Evolutionary conservation across 108 stramenopile species (phyloP).

Genomic region (Nitzschia palea): DNA sequence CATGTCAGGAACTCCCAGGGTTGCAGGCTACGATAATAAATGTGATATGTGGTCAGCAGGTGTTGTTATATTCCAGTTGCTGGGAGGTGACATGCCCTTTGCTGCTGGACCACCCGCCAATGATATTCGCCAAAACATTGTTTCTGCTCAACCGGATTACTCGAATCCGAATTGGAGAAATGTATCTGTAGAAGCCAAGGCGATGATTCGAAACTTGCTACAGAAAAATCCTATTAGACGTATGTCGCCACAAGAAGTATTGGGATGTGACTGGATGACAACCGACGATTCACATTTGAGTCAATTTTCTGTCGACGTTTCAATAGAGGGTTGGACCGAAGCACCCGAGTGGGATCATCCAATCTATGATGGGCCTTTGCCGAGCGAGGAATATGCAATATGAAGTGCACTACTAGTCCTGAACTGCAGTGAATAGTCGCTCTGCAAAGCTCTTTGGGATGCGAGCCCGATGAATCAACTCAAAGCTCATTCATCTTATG

Average conservation of each 20-base stretch:
- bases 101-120: conserved; percentile 17
- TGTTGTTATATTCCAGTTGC: conserved; percentile 68
- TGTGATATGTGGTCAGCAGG: conserved; percentile 81
- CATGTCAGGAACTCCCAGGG: conserved; percentile 24
- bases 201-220: conserved; percentile 48
- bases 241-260: conserved; percentile 22
- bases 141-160: conserved; percentile 28
- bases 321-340: too few species aligned
- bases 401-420: too few species aligned
- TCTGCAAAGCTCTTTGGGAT: too few species aligned
- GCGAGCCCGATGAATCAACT: too few species aligned
- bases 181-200: conserved; percentile 50
- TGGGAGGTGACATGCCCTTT: conserved; percentile 63
- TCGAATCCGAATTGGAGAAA: conserved; percentile 36
- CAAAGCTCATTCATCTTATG: too few species aligned
- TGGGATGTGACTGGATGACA: conserved; percentile 33
- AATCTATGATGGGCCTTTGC: too few species aligned
- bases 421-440: too few species aligned
- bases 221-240: conserved; percentile 38
- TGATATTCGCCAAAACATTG: conserved; percentile 20
- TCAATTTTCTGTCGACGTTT: too few species aligned
- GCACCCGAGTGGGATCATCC: too few species aligned
- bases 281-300: too few species aligned
- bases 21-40: conserved; percentile 57
- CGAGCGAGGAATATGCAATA: too few species aligned